These are phyloP conservation scores for Rhododendron simsii DNA, from an alignment of 148 eudicot genomes.

Conservation along the genomic window DNA sequence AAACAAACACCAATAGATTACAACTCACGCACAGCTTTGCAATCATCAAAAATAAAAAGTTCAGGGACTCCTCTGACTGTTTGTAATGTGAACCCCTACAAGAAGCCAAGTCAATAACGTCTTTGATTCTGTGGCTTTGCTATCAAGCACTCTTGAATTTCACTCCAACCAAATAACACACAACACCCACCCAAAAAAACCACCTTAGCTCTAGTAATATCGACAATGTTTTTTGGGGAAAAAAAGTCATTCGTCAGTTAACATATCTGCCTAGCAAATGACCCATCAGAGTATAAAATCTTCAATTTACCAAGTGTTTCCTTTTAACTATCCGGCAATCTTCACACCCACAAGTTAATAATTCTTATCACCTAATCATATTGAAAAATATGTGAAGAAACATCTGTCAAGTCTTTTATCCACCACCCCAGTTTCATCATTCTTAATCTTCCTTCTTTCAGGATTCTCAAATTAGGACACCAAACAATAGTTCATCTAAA, in stretches of 20 bases:
- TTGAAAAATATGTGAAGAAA: not conserved
- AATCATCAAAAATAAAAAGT: not conserved
- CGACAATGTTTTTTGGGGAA: not conserved
- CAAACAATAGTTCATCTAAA: not conserved
- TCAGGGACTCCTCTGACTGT: not conserved
- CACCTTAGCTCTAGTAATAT: not conserved
- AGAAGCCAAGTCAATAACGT: not conserved
- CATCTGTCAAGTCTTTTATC: not conserved
- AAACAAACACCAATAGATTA: not conserved
- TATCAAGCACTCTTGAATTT: not conserved
- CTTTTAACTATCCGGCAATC: not conserved
- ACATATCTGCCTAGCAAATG: not conserved
- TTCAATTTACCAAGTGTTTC: not conserved
- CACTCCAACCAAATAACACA: not conserved
- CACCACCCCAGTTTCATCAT: not conserved
- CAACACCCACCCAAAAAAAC: not conserved
- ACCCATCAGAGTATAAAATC: not conserved
- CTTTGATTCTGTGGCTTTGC: not conserved
- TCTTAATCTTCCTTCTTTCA: not conserved
- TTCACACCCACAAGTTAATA: not conserved
- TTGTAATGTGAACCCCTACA: not conserved
- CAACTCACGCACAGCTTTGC: not conserved
- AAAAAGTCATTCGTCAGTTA: not conserved
- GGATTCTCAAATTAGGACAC: not conserved
- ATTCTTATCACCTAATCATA: not conserved